Evolutionary conservation across 108 stramenopile species (phyloP), one percentile per base, ranked within the genome.

Genomic region (Pelagomonas calceolata): DNA sequence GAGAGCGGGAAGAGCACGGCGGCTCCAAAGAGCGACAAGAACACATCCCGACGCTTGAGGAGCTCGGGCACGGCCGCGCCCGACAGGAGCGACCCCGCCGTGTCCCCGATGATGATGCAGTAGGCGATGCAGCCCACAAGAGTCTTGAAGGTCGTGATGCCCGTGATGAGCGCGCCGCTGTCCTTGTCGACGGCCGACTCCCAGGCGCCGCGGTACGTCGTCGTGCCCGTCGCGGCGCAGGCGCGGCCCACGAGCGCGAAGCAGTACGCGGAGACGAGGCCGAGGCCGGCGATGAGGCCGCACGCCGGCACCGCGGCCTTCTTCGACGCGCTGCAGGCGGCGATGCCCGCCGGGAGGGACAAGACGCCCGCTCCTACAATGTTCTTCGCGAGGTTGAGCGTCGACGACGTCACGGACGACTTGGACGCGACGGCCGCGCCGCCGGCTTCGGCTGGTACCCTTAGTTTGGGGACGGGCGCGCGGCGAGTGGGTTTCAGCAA

Each of bases 81-180:
- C 32, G 83, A 67, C 36, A 89, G 77, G n/a, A 96, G 77, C 60
- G 81, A 78, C n/a, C 79, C 80, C 72, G 88, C 84, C 21, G 89
- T 91, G 76, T 96, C 95, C 36, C 92, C 96, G 63, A 98, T 87
- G 85, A 98, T 98, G 87, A 98, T 92, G 67, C 86, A 86, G 77
- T 95, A 98, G 14, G 91, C 86, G 63, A 95, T 44, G 78, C 85
- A 93, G 45, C 89, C 95, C 18, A 77, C 75, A 80, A 92, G 85
- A 51, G 90, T 92, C 71, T 93, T 92, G 71, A 93, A 86, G 1
- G 91, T 89, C 31, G 91, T 92, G 0, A 90, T 85, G 32, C 86
- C 75, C 18, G 95, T 92, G 46, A 91, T 87, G 65, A 98, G 73
- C 85, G 88, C 86, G 31, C 86, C 76, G 15, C 87, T 78, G 64